Evolutionary conservation across 768 basidiomycete genomes (phyloP).

Genomic region (Suillus brevipes): DNA sequence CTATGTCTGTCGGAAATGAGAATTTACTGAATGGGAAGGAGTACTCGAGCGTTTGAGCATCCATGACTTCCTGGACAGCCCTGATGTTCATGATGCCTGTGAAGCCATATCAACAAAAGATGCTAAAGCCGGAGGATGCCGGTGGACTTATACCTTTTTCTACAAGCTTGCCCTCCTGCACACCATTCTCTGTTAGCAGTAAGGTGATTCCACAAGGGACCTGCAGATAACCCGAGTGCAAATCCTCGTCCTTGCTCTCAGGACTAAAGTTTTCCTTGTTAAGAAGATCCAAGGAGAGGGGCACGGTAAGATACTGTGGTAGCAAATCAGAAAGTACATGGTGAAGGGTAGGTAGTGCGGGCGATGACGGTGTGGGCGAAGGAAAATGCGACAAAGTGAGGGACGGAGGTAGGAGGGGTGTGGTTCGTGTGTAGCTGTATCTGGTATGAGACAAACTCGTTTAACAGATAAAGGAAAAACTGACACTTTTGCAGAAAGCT

Average conservation of each 20-base stretch:
- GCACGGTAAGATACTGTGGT: conserved; percentile 53
- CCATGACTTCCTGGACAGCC: conserved; percentile 63
- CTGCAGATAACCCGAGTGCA: conserved; percentile 75
- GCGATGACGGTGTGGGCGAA: conserved; percentile 32
- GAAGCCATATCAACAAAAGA: not conserved
- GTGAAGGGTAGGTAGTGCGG: conserved; percentile 47
- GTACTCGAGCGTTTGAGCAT: conserved; percentile 67
- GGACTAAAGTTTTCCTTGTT: conserved; percentile 63
- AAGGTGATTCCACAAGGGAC: conserved; percentile 61
- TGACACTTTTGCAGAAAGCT: conserved; percentile 62
- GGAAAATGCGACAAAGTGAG: conserved; percentile 67
- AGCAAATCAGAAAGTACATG: conserved; percentile 58
- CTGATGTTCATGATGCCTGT: conserved; percentile 64
- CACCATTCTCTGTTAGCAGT: conserved; percentile 63
- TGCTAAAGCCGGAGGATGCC: not conserved
- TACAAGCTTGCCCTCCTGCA: conserved; percentile 66
- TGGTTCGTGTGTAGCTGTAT: conserved; percentile 62
- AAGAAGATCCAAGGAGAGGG: conserved; percentile 61
- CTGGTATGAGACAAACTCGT: conserved; percentile 2
- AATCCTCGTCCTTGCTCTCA: conserved; percentile 67
- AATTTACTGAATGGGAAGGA: conserved; percentile 75
- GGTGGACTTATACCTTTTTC: conserved; percentile 40
- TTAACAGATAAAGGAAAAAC: conserved; percentile 26
- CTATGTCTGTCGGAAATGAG: conserved; percentile 71
- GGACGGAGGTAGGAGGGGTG: conserved; percentile 66